A percentile compares a stretch with the other conserved stretches of the same genome.
phyloP scores from a whole-genome alignment of 1,284 basidiomycete genomes.

The Anthracocystis setariae region DNA sequence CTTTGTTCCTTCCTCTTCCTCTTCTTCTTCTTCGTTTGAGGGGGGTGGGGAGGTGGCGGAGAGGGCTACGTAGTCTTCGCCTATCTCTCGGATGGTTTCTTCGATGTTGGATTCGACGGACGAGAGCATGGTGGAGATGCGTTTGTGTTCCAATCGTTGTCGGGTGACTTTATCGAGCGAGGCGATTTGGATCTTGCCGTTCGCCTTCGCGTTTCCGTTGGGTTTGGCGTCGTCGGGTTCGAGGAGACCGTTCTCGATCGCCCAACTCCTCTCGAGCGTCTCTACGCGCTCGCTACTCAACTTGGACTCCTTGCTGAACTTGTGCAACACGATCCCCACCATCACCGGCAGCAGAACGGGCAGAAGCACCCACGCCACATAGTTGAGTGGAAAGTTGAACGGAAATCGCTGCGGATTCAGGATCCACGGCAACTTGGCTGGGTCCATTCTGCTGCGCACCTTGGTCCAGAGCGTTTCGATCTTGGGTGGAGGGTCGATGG shows the following conservation, averaged over 20 bases:
- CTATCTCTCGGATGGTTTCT: constrained; percentile 25
- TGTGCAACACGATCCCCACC: constrained; percentile 41
- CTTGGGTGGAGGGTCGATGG: background rate
- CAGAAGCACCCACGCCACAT: constrained; percentile 36
- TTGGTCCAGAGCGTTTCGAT: background rate
- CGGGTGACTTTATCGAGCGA: constrained; percentile 3
- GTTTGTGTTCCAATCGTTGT: constrained; percentile 15
- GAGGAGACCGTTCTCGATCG: constrained; percentile 22
- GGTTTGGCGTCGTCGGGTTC: background rate
- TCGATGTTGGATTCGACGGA: constrained; percentile 25
- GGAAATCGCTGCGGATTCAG: constrained; percentile 53
- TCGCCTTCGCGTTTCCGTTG: background rate
- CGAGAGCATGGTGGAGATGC: constrained; percentile 13
- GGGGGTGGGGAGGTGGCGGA: background rate
- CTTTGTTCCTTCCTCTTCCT: background rate
- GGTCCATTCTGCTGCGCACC: background rate
- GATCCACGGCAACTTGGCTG: constrained; percentile 47
- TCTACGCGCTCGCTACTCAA: constrained; percentile 27
- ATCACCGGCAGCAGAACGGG: constrained; percentile 52
- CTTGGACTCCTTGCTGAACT: constrained; percentile 14
- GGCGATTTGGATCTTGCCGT: no score
- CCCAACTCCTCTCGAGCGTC: constrained; percentile 38
- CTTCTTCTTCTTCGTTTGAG: no score
- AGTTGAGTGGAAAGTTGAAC: constrained; percentile 54
- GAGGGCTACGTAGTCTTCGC: constrained; percentile 20